These are phyloP conservation scores for Hypoxylon fragiforme DNA, from an alignment of 495 filamentous ascomycete genomes.

Conservation along the genomic window DNA sequence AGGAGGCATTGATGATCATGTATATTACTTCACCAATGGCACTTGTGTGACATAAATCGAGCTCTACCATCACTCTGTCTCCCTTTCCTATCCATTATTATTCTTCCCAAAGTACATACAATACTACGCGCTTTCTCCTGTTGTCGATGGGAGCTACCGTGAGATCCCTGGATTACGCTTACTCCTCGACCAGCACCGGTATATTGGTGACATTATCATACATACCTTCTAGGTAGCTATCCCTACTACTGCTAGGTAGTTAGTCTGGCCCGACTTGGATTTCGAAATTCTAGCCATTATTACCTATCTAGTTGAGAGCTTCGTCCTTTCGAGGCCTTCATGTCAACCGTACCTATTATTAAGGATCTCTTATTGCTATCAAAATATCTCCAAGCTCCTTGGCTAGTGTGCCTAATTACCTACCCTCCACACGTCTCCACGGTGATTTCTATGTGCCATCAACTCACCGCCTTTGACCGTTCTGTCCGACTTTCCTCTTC, in stretches of 20 bases:
- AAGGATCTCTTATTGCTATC: background rate
- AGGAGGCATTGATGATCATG: slow-evolving; percentile 32
- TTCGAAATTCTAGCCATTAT: too few species aligned
- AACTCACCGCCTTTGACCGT: slow-evolving; percentile 23
- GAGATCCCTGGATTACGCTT: slow-evolving; percentile 24
- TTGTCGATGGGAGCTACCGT: slow-evolving; percentile 22
- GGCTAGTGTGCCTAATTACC: slow-evolving; percentile 4
- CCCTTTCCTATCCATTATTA: background rate
- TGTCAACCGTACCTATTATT: slow-evolving; percentile 7
- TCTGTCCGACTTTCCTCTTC: slow-evolving; percentile 5
- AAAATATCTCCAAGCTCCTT: slow-evolving; percentile 2
- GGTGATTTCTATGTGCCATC: slow-evolving; percentile 5
- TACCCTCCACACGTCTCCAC: slow-evolving; percentile 3
- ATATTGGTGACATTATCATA: slow-evolving; percentile 12
- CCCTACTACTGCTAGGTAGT: too few species aligned
- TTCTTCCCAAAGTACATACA: too few species aligned
- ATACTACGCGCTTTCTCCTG: background rate
- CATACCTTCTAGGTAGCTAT: too few species aligned
- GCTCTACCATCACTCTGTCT: slow-evolving; percentile 1
- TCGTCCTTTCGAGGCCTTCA: background rate
- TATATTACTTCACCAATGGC: slow-evolving; percentile 35
- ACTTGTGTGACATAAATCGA: slow-evolving; percentile 22
- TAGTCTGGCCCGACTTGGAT: slow-evolving; percentile 4
- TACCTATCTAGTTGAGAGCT: background rate
- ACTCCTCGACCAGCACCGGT: slow-evolving; percentile 17